Conservation (phyloP, 257 asterid genomes). For the Rhazya stricta region DNA sequence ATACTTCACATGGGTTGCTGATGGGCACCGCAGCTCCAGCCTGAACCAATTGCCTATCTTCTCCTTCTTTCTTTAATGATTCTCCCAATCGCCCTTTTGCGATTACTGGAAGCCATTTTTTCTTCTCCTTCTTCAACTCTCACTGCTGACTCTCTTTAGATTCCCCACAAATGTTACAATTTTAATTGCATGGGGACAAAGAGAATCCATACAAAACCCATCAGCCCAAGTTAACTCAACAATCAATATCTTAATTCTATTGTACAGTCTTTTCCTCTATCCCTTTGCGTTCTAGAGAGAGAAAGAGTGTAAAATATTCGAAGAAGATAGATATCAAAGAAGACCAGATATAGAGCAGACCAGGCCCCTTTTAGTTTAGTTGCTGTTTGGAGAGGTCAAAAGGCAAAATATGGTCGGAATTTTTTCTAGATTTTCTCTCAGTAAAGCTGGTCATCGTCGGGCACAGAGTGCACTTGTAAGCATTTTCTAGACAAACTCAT, state of each 20-base stretch:
- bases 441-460: slow-evolving; percentile 58
- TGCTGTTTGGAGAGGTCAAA: slow-evolving; percentile 2
- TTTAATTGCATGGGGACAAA: slow-evolving; percentile 6
- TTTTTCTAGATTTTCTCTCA: slow-evolving; percentile 74
- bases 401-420: slow-evolving; percentile 61
- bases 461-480: slow-evolving; percentile 83
- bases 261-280: slow-evolving; percentile 3
- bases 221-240: slow-evolving; percentile 14
- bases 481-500: not conserved
- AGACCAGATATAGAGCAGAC: not conserved
- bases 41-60: not conserved
- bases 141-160: not conserved
- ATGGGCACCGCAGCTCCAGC: not conserved
- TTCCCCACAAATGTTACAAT: not conserved
- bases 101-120: slow-evolving; percentile 6
- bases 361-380: not conserved
- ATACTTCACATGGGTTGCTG: not conserved
- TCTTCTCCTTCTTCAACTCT: not conserved
- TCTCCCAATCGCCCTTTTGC: not conserved
- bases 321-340: slow-evolving; percentile 2
- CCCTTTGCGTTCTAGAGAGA: not conserved
- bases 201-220: slow-evolving; percentile 24
- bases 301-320: slow-evolving; percentile 8
- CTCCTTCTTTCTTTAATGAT: not conserved
- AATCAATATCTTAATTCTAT: not conserved